Base-by-base conservation (phyloP, 371 early-diverging fungal genomes). In the Gilbertella persicaria region DNA sequence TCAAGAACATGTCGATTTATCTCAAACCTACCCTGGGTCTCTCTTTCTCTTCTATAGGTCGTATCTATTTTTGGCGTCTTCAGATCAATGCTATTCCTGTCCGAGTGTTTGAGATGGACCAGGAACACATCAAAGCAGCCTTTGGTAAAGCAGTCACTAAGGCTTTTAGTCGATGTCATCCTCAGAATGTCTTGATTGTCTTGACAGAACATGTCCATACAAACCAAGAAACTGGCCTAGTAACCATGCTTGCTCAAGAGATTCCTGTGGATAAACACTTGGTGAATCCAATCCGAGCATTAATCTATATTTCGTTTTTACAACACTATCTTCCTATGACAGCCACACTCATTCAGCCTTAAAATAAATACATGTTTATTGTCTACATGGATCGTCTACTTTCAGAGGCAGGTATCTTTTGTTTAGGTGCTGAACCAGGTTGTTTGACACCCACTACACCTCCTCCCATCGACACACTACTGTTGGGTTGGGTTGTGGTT, bases 401-500 rank as follows among this genome's bases (percentile, higher is more conserved):
- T 14, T 64, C 60, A 43, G 51, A 16, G 1, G 59, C 12, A 0
- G 62, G 38, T 8, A 49, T 26, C 4, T 52, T 51, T 36, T 53
- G 64, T 39, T 62, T 62, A 21, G 58, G 60, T n/a, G 44, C 13
- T 19, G 61, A 60, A 5, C 45, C 45, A 33, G 28, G 59, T 24
- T 66, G 65, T 29, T 75, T 69, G 9, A 75, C 59, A 37, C 78
- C 78, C 7, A 77, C 74, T 1, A 77, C 78, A 21, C 78, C 78
- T 19, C 78, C 78, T 17, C 78, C 74, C 73, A 77, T 73, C 1
- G 74, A 73, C 9, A 56, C 67, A 55, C 75, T 69, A n/a, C n/a
- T n/a, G n/a, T n/a, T n/a, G n/a, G n/a, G n/a, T 16, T 63, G 55
- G 21, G 37, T 23, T 0, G 44, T 37, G 9, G 63, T 64, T 5